A percentile compares a stretch with the other conserved stretches of the same genome.
phyloP scores from a whole-genome alignment of 768 basidiomycete species.

The Phanerochaete sordida region DNA sequence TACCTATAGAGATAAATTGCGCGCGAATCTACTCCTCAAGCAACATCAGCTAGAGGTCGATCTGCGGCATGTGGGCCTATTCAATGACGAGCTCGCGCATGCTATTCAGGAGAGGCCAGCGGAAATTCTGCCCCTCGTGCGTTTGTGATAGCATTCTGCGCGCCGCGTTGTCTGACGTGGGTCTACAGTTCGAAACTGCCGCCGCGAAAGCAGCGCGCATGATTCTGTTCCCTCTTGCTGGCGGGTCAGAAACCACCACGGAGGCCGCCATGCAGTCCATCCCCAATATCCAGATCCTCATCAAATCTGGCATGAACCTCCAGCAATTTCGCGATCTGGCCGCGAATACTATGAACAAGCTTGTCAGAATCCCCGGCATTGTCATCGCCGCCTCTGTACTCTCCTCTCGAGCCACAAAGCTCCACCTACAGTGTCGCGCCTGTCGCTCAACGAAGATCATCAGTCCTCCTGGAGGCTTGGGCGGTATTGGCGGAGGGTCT shows the following conservation, averaged over 20 bases:
- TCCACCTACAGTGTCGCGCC: conserved; percentile 89
- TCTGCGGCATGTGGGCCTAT: conserved; percentile 50
- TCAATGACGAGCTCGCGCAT: conserved; percentile 93
- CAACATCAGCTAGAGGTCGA: conserved; percentile 67
- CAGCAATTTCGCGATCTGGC: conserved; percentile 92
- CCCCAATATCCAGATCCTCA: conserved; percentile 80
- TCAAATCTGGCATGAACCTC: conserved; percentile 89
- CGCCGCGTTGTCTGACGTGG: neutral
- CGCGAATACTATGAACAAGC: conserved; percentile 91
- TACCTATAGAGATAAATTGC: conserved; percentile 70
- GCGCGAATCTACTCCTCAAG: conserved; percentile 85
- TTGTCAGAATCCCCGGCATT: conserved; percentile 96
- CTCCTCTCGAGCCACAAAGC: conserved; percentile 87
- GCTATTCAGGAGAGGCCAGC: conserved; percentile 86
- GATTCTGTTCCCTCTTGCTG: conserved; percentile 80
- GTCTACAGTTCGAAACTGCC: conserved; percentile 82
- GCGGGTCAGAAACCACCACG: conserved; percentile 38
- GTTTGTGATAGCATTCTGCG: conserved; percentile 19
- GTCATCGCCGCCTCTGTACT: conserved; percentile 96
- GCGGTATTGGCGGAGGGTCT: conserved; percentile 83
- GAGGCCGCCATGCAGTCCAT: conserved; percentile 46
- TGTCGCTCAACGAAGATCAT: conserved; percentile 81
- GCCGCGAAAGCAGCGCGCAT: conserved; percentile 79
- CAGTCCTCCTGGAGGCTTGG: conserved; percentile 73
- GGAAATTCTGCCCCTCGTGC: conserved; percentile 83